A percentile compares a stretch with the other conserved stretches of the same genome.
Conservation (phyloP, 208 protist genomes). For the Acanthamoeba sp. region DNA sequence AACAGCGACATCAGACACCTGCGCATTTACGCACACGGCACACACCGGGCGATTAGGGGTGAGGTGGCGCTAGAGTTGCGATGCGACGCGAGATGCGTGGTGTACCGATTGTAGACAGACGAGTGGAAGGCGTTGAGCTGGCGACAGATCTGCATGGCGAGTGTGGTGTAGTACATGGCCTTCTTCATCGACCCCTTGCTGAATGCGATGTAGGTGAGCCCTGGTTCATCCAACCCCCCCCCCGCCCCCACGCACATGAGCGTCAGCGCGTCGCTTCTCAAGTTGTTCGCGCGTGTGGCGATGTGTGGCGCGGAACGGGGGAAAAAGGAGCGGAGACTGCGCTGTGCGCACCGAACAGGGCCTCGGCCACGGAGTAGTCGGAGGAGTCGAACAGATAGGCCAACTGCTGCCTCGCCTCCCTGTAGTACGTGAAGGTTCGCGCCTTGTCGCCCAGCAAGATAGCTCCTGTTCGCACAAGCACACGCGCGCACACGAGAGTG, state of each 20-base stretch:
- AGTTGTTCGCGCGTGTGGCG: no score
- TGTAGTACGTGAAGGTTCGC: not conserved
- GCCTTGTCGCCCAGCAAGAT: not conserved
- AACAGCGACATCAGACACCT: conserved; percentile 27
- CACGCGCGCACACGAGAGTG: not conserved
- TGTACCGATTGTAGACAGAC: conserved; percentile 17
- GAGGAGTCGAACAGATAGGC: not conserved
- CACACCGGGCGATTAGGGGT: no score
- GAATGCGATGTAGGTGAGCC: not conserved
- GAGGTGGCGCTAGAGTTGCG: no score
- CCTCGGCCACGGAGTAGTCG: conserved; percentile 30
- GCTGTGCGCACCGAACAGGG: not conserved
- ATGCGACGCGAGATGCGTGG: no score
- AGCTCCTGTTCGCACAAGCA: not conserved
- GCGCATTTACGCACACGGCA: no score
- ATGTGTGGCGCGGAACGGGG: no score
- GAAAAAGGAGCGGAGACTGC: no score
- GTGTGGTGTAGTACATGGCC: conserved; percentile 13
- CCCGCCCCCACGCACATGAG: no score
- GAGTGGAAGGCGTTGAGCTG: conserved; percentile 22
- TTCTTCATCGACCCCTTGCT: conserved; percentile 11
- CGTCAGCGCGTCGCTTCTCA: no score
- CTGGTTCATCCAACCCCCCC: not conserved
- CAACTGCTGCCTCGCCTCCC: not conserved
- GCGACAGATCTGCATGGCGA: conserved; percentile 25